Conservation (phyloP, 257 asterid genomes). For the Solanum stenotomum region DNA sequence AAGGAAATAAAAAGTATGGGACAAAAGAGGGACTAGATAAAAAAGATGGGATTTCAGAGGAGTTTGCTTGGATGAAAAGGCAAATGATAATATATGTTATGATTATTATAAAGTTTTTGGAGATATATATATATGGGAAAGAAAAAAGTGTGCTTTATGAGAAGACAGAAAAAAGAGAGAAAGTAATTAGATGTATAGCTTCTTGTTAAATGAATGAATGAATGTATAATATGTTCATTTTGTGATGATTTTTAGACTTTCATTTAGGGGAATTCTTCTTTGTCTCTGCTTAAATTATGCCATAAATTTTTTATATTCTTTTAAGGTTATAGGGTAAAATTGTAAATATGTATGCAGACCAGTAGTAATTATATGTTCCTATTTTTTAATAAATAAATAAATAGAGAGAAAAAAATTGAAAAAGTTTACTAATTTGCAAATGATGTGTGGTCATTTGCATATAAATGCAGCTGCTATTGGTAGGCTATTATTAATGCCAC, state of each 20-base stretch:
- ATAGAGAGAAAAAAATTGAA: not conserved
- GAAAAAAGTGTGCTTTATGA: not conserved
- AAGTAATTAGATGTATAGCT: not conserved
- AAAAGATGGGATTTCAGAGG: slow-evolving; percentile 17
- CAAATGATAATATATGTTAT: slow-evolving; percentile 31
- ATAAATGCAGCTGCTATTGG: not conserved
- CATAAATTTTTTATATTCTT: not conserved
- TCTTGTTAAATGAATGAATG: slow-evolving; percentile 6
- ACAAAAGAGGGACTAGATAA: slow-evolving; percentile 68
- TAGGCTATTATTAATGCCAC: not conserved
- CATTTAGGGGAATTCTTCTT: not conserved
- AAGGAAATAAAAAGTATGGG: slow-evolving; percentile 57
- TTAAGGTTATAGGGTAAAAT: not conserved
- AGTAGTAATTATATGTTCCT: not conserved
- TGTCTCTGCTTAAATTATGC: not conserved
- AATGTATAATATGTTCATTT: not conserved
- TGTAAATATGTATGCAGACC: not conserved
- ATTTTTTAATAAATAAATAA: not conserved
- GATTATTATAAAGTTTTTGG: not conserved
- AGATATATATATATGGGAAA: not conserved
- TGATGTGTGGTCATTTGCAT: not conserved
- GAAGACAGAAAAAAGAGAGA: not conserved
- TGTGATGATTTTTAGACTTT: not conserved
- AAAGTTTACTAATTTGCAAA: not conserved
- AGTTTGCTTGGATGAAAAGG: slow-evolving; percentile 82